phyloP scores from a whole-genome alignment of 768 basidiomycete species.

The Cystofilobasidium ferigula region DNA sequence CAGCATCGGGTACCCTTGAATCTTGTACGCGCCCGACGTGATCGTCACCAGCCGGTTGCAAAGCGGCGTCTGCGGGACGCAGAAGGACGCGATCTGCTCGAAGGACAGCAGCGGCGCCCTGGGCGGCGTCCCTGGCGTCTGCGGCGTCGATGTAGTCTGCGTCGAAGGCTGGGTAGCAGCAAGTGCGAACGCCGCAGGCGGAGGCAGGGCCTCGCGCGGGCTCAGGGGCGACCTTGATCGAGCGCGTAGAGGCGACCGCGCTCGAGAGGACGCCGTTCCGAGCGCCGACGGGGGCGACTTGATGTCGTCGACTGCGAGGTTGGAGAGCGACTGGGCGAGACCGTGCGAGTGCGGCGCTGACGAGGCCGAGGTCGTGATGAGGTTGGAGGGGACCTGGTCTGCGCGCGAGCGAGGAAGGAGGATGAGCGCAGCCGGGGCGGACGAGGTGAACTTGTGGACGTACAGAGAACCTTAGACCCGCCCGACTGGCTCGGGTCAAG shows the following conservation, averaged over 20 bases:
- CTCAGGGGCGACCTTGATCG: conserved; percentile 7
- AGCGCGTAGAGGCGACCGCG: conserved; percentile 8
- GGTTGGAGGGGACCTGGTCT: conserved; percentile 32
- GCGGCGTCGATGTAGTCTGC: no score
- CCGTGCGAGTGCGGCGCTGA: not conserved
- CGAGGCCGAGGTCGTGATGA: conserved; percentile 32
- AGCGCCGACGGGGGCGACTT: not conserved
- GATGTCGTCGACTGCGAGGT: not conserved
- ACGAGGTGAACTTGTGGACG: conserved; percentile 54
- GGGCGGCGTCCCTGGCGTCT: conserved; percentile 7
- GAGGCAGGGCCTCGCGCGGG: not conserved
- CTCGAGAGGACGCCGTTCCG: not conserved
- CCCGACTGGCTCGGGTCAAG: conserved; percentile 59
- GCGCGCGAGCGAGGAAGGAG: not conserved
- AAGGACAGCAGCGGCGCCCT: conserved; percentile 62
- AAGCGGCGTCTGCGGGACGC: conserved; percentile 75
- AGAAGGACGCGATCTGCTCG: conserved; percentile 80
- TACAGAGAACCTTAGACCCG: conserved; percentile 83
- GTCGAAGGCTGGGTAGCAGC: conserved; percentile 17
- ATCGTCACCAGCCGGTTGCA: conserved; percentile 81
- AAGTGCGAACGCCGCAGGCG: conserved; percentile 5
- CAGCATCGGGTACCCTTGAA: conserved; percentile 77
- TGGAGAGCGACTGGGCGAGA: conserved; percentile 4
- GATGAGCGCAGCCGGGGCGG: conserved; percentile 36
- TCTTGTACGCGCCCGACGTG: conserved; percentile 55